Evolutionary conservation across 805 yeast genomes (phyloP).

Genomic region (Cyberlindnera bimundalis): DNA sequence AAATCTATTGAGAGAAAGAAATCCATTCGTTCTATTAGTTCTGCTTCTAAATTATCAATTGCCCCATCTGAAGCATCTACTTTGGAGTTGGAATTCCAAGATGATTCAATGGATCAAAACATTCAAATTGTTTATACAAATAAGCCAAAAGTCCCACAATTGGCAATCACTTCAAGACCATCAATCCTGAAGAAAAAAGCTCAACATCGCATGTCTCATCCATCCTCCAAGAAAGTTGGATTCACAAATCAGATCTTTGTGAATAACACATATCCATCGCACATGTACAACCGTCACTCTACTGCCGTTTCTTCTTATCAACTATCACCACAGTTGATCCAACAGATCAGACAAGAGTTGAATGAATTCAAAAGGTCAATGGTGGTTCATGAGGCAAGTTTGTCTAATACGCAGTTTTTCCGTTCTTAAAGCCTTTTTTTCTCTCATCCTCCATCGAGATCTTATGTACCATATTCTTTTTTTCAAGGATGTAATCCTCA

Average conservation of each 20-base stretch:
- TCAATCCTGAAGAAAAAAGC: constrained; percentile 9
- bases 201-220: not conserved
- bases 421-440: no score
- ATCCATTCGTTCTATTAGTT: constrained; percentile 31
- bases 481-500: no score
- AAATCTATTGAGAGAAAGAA: constrained; percentile 35
- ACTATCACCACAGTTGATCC: constrained; percentile 48
- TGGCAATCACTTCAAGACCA: constrained; percentile 1
- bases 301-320: constrained; percentile 36
- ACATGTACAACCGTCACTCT: constrained; percentile 51
- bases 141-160: constrained; percentile 11
- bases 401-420: constrained; percentile 63
- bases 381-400: constrained; percentile 64
- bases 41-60: constrained; percentile 21
- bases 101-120: not conserved
- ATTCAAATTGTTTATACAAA: constrained; percentile 21
- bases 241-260: constrained; percentile 47
- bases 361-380: constrained; percentile 65
- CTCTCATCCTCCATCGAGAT: no score
- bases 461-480: no score
- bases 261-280: constrained; percentile 51
- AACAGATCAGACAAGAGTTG: constrained; percentile 58
- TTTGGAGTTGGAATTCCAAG: not conserved
- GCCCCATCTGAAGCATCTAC: constrained; percentile 10
- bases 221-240: constrained; percentile 30